Evolutionary conservation across 192 early-diverging fungal genomes (phyloP).

Genomic region (Endogone sp.): DNA sequence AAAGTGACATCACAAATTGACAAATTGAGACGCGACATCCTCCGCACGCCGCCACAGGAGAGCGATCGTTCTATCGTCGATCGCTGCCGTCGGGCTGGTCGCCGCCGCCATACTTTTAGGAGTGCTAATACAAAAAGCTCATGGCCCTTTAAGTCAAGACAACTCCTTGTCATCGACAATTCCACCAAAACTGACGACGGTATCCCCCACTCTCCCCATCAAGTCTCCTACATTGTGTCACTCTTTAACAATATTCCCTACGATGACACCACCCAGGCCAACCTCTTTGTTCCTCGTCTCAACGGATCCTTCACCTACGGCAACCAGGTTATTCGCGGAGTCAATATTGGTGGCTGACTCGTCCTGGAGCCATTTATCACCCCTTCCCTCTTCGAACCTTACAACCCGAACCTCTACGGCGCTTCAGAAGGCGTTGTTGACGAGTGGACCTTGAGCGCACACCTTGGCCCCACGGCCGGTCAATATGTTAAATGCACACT

Average conservation of each 20-base stretch:
- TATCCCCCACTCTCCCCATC: too few species aligned
- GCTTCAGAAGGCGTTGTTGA: conserved; percentile 37
- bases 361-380: conserved; percentile 55
- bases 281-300: conserved; percentile 31
- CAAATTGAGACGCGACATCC: too few species aligned
- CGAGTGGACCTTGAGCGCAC: conserved; percentile 54
- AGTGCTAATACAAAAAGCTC: too few species aligned
- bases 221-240: too few species aligned
- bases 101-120: too few species aligned
- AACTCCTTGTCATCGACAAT: too few species aligned
- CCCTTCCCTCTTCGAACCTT: conserved; percentile 39
- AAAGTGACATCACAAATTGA: too few species aligned
- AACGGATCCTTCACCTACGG: conserved; percentile 31
- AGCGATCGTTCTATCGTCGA: too few species aligned
- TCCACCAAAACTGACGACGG: too few species aligned
- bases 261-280: conserved; percentile 9
- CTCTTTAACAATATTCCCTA: neutral
- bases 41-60: too few species aligned
- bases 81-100: too few species aligned
- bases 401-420: conserved; percentile 15
- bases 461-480: conserved; percentile 43
- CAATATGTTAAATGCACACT: conserved; percentile 43
- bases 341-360: conserved; percentile 64
- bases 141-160: too few species aligned
- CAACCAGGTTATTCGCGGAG: conserved; percentile 48